phyloP scores from a whole-genome alignment of 768 basidiomycete species.

The Leccinellum rugosiceps region DNA sequence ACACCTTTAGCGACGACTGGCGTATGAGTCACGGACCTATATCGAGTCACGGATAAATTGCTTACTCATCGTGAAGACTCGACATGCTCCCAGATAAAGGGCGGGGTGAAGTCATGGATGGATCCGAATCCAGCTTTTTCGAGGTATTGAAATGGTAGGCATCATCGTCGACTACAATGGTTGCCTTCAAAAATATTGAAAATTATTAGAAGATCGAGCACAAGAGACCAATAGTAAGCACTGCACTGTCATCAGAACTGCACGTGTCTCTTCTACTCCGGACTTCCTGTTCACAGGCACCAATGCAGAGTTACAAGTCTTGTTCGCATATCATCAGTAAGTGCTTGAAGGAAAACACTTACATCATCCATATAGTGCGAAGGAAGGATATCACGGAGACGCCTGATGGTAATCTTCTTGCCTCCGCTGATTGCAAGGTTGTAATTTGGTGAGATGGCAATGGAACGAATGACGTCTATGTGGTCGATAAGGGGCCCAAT shows the following conservation, averaged over 20 bases:
- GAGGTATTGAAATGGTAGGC: no score
- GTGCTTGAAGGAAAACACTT: background rate
- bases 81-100: background rate
- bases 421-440: constrained; percentile 3
- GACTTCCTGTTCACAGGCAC: background rate
- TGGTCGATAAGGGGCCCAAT: constrained; percentile 8
- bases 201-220: background rate
- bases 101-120: background rate
- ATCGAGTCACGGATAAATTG: background rate
- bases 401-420: background rate
- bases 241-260: background rate
- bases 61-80: constrained; percentile 2
- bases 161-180: background rate
- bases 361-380: constrained; percentile 6
- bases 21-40: background rate
- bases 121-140: background rate
- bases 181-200: background rate
- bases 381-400: constrained; percentile 8
- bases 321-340: background rate
- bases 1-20: background rate
- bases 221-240: background rate
- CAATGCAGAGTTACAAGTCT: background rate
- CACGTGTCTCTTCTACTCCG: background rate
- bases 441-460: constrained; percentile 9
- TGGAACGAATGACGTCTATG: background rate